Evolutionary conservation across 345 rosid genomes (phyloP).

Genomic region (Hypericum androsaemum): DNA sequence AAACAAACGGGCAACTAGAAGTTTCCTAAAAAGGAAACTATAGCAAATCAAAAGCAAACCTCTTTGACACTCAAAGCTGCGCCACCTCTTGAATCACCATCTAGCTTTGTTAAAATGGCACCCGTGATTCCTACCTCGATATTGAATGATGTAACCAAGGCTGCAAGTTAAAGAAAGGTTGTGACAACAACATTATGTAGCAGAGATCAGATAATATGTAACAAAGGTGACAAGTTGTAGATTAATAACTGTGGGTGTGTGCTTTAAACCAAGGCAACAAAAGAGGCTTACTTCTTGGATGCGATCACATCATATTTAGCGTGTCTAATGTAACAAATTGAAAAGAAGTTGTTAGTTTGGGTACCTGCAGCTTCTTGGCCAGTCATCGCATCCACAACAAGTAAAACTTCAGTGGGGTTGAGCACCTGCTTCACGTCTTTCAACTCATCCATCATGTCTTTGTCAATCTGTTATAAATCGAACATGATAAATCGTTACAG

Average conservation of each 20-base stretch:
- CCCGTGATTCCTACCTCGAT: slow-evolving; percentile 97
- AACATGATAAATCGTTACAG: background rate
- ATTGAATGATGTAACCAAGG: slow-evolving; percentile 87
- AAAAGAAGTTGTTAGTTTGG: background rate
- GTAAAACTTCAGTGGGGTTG: slow-evolving; percentile 87
- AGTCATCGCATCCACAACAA: slow-evolving; percentile 98
- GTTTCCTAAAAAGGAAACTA: background rate
- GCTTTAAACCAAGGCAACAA: too few species aligned
- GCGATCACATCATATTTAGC: too few species aligned
- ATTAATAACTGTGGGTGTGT: too few species aligned
- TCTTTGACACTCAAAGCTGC: slow-evolving; percentile 98
- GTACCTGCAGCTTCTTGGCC: slow-evolving; percentile 99
- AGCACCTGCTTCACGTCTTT: slow-evolving; percentile 80
- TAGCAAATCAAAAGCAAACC: slow-evolving; percentile 31
- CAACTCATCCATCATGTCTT: slow-evolving; percentile 95
- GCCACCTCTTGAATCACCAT: slow-evolving; percentile 99
- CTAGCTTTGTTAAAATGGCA: slow-evolving; percentile 96
- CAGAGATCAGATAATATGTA: too few species aligned
- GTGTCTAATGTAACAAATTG: too few species aligned
- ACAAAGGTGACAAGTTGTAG: too few species aligned
- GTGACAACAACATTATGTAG: background rate
- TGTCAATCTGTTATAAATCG: slow-evolving; percentile 57
- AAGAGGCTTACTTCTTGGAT: too few species aligned
- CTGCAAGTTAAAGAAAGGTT: slow-evolving; percentile 30
- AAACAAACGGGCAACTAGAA: background rate